A percentile compares a stretch with the other conserved stretches of the same genome.
Conservation (phyloP, 176 grass and related monocot species). For the Hordeum vulgare region DNA sequence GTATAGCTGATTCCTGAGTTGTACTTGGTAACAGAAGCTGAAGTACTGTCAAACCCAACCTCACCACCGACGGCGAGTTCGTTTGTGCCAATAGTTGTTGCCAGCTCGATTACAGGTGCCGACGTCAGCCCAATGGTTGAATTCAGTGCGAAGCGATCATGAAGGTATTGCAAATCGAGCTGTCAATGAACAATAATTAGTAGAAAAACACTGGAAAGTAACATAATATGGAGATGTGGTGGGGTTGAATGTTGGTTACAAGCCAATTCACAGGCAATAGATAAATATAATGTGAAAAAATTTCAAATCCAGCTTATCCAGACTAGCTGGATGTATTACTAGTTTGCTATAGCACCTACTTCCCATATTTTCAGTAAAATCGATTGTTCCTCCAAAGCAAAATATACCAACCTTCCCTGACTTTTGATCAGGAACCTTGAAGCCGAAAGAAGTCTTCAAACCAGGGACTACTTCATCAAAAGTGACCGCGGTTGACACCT, state of each 20-base stretch:
- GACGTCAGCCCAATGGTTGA: conserved; percentile 71
- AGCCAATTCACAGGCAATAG: not conserved
- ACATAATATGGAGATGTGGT: not conserved
- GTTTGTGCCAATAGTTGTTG: conserved; percentile 48
- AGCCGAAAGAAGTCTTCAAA: conserved; percentile 69
- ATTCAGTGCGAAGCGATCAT: conserved; percentile 54
- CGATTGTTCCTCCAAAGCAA: not conserved
- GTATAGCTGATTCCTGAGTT: conserved; percentile 74
- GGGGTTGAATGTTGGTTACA: not conserved
- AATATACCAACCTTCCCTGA: conserved; percentile 66
- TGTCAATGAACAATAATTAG: conserved; percentile 22
- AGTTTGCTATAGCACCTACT: not conserved
- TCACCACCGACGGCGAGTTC: conserved; percentile 64
- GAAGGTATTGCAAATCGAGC: conserved; percentile 84
- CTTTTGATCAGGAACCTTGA: conserved; percentile 80
- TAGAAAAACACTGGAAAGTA: not conserved
- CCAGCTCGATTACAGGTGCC: conserved; percentile 63
- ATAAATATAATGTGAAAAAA: not conserved
- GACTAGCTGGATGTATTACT: not conserved
- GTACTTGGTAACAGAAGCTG: conserved; percentile 84
- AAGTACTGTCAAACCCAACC: conserved; percentile 89
- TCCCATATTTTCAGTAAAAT: not conserved
- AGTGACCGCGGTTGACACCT: conserved; percentile 73
- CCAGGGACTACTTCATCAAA: conserved; percentile 65
- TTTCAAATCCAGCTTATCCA: conserved; percentile 4